These are phyloP conservation scores for Trichosporon sp. DNA, from an alignment of 1,284 basidiomycete genomes.

Conservation along the genomic window DNA sequence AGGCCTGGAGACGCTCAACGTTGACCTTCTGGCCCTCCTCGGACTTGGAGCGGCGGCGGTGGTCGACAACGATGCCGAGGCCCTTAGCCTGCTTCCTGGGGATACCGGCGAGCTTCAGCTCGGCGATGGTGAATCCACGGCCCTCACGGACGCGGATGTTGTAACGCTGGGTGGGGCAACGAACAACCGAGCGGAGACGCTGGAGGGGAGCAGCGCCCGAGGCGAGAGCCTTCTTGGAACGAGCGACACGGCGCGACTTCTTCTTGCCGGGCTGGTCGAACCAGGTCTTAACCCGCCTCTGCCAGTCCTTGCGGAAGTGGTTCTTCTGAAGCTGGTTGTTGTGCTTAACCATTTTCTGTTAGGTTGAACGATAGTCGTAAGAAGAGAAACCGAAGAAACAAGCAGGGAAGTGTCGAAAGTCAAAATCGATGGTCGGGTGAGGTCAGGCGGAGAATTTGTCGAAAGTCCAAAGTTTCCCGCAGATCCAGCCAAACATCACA, in stretches of 20 bases:
- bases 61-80: constrained; percentile 94
- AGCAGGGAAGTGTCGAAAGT: not conserved
- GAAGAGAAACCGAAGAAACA: not conserved
- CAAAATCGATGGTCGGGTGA: not conserved
- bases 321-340: constrained; percentile 77
- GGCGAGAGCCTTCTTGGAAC: constrained; percentile 86
- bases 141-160: constrained; percentile 98
- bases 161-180: constrained; percentile 95
- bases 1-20: constrained; percentile 90
- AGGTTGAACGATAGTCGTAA: constrained; percentile 1
- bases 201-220: constrained; percentile 91
- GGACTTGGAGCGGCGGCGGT: constrained; percentile 93
- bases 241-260: constrained; percentile 90
- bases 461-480: constrained; percentile 7
- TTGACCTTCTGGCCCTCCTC: constrained; percentile 97
- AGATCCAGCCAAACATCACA: not conserved
- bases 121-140: constrained; percentile 91
- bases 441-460: not conserved
- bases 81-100: constrained; percentile 90
- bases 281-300: constrained; percentile 56
- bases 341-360: constrained; percentile 38
- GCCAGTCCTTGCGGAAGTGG: constrained; percentile 99
- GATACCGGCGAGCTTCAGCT: constrained; percentile 96
- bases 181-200: constrained; percentile 94
- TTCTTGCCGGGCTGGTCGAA: constrained; percentile 99